Evolutionary conservation across 768 basidiomycete species (phyloP).

Genomic region (Termitomyces sp.): DNA sequence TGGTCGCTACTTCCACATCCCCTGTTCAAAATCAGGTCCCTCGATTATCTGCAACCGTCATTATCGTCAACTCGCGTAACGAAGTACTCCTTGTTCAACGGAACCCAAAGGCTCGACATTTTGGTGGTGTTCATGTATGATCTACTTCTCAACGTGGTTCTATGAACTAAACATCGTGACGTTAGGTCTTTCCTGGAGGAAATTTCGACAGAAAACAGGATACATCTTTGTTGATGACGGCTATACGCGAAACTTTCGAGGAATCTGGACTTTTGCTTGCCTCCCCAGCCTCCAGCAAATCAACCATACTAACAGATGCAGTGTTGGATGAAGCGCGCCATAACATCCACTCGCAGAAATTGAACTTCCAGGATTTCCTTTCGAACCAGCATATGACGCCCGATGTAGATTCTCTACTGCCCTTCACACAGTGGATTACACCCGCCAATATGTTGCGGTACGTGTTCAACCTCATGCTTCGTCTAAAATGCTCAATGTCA

Average conservation of each 20-base stretch:
- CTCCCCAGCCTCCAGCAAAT: slow-evolving; percentile 25
- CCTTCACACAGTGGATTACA: slow-evolving; percentile 76
- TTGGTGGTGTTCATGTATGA: slow-evolving; percentile 65
- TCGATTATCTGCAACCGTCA: slow-evolving; percentile 63
- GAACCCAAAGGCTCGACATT: slow-evolving; percentile 59
- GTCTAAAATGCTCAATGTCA: not conserved
- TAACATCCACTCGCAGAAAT: slow-evolving; percentile 50
- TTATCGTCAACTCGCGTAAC: slow-evolving; percentile 62
- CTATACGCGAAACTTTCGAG: slow-evolving; percentile 76
- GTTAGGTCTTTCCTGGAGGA: slow-evolving; percentile 75
- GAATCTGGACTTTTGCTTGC: slow-evolving; percentile 68
- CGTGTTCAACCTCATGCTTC: slow-evolving; percentile 8
- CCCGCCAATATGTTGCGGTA: slow-evolving; percentile 54
- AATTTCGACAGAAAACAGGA: slow-evolving; percentile 64
- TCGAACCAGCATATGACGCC: slow-evolving; percentile 37
- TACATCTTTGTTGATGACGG: slow-evolving; percentile 51
- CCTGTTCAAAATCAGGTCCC: slow-evolving; percentile 24
- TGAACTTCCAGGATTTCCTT: slow-evolving; percentile 53
- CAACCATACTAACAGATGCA: slow-evolving; percentile 26
- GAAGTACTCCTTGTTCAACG: slow-evolving; percentile 70
- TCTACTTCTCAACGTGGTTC: not conserved
- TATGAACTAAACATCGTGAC: slow-evolving; percentile 1
- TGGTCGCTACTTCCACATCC: slow-evolving; percentile 4
- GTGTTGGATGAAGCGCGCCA: slow-evolving; percentile 51
- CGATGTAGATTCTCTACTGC: slow-evolving; percentile 47